Conservation (phyloP, 768 basidiomycete genomes). For the Crepidotus variabilis region DNA sequence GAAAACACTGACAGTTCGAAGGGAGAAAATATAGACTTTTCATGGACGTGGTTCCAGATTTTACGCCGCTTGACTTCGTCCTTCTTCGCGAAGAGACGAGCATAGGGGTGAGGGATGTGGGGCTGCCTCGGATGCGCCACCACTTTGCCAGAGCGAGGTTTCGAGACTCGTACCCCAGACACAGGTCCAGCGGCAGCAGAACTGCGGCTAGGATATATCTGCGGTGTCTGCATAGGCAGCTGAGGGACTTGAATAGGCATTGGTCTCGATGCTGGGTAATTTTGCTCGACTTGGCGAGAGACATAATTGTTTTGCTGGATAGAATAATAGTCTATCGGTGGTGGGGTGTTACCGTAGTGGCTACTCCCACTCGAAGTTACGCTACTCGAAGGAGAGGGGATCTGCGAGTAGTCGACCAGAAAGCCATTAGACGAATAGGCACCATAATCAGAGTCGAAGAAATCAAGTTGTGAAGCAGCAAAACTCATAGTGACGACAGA, state of each 20-base stretch:
- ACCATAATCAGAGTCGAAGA: no score
- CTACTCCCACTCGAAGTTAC: neutral
- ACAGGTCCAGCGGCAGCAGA: neutral
- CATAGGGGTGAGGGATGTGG: constrained; percentile 60
- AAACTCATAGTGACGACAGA: no score
- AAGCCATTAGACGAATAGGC: neutral
- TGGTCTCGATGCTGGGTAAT: neutral
- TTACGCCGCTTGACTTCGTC: constrained; percentile 63
- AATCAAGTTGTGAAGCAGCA: no score
- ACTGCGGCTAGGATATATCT: neutral
- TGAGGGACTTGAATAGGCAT: neutral
- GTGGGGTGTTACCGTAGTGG: neutral
- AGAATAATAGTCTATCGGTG: neutral
- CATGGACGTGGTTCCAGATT: constrained; percentile 76
- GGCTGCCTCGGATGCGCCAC: constrained; percentile 2
- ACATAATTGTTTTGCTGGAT: neutral
- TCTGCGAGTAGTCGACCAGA: neutral
- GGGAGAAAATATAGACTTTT: constrained; percentile 65
- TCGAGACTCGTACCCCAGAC: neutral
- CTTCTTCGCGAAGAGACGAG: constrained; percentile 63
- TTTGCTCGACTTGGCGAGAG: neutral
- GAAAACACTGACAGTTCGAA: constrained; percentile 53
- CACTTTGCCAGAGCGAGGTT: neutral
- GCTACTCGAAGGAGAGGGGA: neutral
- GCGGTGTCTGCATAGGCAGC: neutral